A percentile compares a stretch with the other conserved stretches of the same genome.
Evolutionary conservation across 2,329 filamentous ascomycete genomes (phyloP).

Genomic region (Diaporthe citri): DNA sequence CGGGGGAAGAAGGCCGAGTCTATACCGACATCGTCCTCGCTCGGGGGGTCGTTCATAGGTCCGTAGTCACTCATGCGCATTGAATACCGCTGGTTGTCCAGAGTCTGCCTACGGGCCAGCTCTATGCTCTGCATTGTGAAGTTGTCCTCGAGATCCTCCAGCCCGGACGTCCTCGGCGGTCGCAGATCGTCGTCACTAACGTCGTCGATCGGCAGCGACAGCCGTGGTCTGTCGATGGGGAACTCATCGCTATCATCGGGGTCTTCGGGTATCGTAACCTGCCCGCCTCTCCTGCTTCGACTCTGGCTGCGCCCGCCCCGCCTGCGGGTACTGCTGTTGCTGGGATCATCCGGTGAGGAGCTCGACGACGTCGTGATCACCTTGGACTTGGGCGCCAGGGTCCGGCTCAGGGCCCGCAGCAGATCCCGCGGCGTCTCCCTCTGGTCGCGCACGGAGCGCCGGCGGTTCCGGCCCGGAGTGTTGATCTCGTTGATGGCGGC

Average conservation of each 20-base stretch:
- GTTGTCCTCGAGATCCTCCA: constrained; percentile 67
- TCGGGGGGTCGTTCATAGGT: constrained; percentile 50
- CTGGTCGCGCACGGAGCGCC: constrained; percentile 68
- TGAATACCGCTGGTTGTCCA: constrained; percentile 56
- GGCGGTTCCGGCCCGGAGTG: constrained; percentile 69
- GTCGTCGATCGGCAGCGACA: constrained; percentile 67
- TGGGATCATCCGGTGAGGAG: constrained; percentile 54
- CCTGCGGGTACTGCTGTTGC: constrained; percentile 39
- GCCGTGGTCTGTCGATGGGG: constrained; percentile 63
- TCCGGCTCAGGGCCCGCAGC: constrained; percentile 66
- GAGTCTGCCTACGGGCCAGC: constrained; percentile 64
- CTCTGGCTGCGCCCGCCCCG: constrained; percentile 44
- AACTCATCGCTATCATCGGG: constrained; percentile 66
- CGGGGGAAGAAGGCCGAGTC: constrained; percentile 67
- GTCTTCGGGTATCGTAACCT: constrained; percentile 49
- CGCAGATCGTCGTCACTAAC: constrained; percentile 64
- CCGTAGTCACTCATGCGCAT: constrained; percentile 66
- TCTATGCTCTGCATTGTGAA: constrained; percentile 72
- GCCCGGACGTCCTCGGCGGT: constrained; percentile 65
- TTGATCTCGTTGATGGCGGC: constrained; percentile 70
- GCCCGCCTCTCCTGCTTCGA: constrained; percentile 44
- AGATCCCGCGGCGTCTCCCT: constrained; percentile 68
- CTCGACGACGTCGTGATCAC: constrained; percentile 56
- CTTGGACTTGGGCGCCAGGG: constrained; percentile 63
- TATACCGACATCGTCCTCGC: constrained; percentile 57